Conservation (phyloP, 371 early-diverging fungal genomes). For the Rhizopus sp. region DNA sequence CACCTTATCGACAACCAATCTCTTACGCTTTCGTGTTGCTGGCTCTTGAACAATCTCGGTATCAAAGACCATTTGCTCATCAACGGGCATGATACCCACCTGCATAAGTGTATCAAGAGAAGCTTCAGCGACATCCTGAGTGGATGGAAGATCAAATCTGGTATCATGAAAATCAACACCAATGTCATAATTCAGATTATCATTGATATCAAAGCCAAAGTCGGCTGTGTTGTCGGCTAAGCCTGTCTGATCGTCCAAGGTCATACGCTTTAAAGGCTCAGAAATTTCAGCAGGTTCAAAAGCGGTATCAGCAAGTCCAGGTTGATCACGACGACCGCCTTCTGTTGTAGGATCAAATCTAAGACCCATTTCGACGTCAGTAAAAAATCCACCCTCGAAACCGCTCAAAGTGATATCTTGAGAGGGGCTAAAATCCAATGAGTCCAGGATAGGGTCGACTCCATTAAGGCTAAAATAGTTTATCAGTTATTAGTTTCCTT, state of each 20-base stretch:
- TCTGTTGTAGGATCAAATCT: slow-evolving; percentile 35
- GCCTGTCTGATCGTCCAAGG: slow-evolving; percentile 35
- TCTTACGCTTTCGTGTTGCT: slow-evolving; percentile 49
- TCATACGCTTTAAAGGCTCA: slow-evolving; percentile 43
- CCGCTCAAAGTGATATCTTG: slow-evolving; percentile 65
- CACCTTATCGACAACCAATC: slow-evolving; percentile 65
- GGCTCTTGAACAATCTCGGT: slow-evolving; percentile 16
- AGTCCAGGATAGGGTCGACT: slow-evolving; percentile 38
- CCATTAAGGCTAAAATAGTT: slow-evolving; percentile 7
- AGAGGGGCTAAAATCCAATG: slow-evolving; percentile 37
- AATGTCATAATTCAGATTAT: slow-evolving; percentile 26
- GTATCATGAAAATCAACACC: neutral
- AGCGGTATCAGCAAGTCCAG: slow-evolving; percentile 27
- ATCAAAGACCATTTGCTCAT: slow-evolving; percentile 32
- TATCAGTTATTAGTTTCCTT: slow-evolving; percentile 13
- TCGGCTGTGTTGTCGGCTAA: slow-evolving; percentile 26
- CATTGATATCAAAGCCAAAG: slow-evolving; percentile 59
- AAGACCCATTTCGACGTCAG: slow-evolving; percentile 20
- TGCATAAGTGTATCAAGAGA: slow-evolving; percentile 33
- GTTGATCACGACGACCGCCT: slow-evolving; percentile 49
- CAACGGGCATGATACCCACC: slow-evolving; percentile 34
- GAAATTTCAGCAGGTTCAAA: slow-evolving; percentile 29
- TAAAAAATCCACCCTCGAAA: slow-evolving; percentile 18
- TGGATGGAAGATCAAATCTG: slow-evolving; percentile 8
- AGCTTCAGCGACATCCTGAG: neutral